These are phyloP conservation scores for Plasmodium coatneyi DNA, from an alignment of 169 alveolate species.

Conservation along the genomic window DNA sequence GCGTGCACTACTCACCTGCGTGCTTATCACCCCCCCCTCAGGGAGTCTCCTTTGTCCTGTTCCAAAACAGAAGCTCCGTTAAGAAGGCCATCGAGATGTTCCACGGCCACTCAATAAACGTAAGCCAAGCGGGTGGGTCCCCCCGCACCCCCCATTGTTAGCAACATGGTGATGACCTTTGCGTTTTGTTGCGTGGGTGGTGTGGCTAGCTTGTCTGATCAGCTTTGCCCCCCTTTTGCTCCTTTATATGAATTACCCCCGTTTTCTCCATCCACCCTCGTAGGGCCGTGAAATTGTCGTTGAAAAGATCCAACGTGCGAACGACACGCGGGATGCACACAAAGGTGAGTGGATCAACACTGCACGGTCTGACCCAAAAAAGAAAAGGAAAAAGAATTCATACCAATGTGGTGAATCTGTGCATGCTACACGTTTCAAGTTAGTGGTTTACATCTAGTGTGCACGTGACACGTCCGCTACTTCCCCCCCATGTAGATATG, in stretches of 20 bases:
- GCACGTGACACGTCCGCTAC: neutral
- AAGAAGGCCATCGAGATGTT: constrained; percentile 58
- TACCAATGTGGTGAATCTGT: neutral
- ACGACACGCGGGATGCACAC: neutral
- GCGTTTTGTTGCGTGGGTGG: neutral
- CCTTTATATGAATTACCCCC: neutral
- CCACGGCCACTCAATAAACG: constrained; percentile 36
- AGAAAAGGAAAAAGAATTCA: neutral
- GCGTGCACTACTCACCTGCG: neutral
- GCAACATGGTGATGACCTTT: neutral
- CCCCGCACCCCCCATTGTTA: neutral
- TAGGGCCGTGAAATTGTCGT: constrained; percentile 36
- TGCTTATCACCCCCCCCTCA: neutral
- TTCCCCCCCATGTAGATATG: neutral
- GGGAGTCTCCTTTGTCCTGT: constrained; percentile 42
- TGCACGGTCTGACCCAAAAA: neutral
- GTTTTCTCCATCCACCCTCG: neutral
- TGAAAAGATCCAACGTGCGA: neutral
- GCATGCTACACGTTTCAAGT: neutral
- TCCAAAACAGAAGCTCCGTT: constrained; percentile 35
- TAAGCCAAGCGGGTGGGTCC: neutral
- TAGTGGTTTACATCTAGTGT: neutral
- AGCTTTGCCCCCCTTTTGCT: neutral
- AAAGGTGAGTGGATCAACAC: neutral
- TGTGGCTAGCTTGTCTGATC: neutral